A percentile compares a stretch with the other conserved stretches of the same genome.
Conservation (phyloP, 2,329 filamentous ascomycete genomes). For the Cordyceps fumosorosea region DNA sequence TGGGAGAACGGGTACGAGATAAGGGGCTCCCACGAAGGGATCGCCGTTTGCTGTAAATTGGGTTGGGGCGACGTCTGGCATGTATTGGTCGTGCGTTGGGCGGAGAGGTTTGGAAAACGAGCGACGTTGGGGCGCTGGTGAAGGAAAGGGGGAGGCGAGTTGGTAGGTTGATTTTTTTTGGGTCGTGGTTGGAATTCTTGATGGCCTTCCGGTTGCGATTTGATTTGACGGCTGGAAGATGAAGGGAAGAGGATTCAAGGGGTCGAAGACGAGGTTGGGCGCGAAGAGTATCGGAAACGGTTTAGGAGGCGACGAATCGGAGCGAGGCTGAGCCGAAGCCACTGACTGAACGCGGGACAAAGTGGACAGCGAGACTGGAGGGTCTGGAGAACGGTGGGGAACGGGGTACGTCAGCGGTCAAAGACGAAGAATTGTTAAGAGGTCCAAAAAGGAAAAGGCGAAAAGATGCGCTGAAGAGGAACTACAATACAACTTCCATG, state of each 20-base stretch:
- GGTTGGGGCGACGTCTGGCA: not conserved
- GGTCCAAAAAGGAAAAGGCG: not conserved
- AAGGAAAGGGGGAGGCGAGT: not conserved
- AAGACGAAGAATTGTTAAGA: too few species aligned
- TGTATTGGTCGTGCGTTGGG: slow-evolving; percentile 3
- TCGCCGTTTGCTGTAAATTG: not conserved
- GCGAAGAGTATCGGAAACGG: too few species aligned
- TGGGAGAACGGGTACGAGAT: not conserved
- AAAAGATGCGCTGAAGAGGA: not conserved
- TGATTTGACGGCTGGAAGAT: not conserved
- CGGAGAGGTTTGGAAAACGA: not conserved
- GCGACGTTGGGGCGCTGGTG: not conserved
- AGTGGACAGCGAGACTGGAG: too few species aligned
- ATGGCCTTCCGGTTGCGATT: not conserved
- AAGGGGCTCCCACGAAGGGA: not conserved
- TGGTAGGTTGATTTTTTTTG: too few species aligned
- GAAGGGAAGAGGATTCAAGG: not conserved
- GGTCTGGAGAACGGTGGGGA: too few species aligned
- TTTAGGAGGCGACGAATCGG: too few species aligned
- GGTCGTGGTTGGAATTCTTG: too few species aligned
- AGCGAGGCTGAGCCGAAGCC: too few species aligned
- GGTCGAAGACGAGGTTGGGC: not conserved
- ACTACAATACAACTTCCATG: too few species aligned
- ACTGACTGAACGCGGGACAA: too few species aligned
- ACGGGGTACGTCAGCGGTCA: too few species aligned